phyloP scores from a whole-genome alignment of 2,329 filamentous ascomycete species.

The Botrytis sinoallii region DNA sequence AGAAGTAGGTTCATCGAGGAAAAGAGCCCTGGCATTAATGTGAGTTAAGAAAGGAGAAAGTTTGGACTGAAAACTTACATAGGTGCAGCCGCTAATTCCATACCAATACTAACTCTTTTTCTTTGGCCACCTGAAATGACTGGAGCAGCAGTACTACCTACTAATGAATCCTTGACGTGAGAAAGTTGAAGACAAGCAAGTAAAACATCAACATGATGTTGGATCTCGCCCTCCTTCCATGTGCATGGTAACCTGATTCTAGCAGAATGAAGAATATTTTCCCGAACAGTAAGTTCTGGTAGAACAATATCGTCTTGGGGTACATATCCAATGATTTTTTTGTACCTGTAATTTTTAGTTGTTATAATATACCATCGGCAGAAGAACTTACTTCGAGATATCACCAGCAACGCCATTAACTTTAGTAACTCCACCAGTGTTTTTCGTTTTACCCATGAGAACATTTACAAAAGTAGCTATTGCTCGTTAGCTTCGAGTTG shows the following conservation, averaged over 20 bases:
- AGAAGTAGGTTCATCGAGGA: slow-evolving; percentile 59
- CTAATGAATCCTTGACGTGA: slow-evolving; percentile 44
- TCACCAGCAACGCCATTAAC: slow-evolving; percentile 44
- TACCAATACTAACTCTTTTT: slow-evolving; percentile 62
- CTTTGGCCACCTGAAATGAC: slow-evolving; percentile 61
- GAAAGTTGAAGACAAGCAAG: slow-evolving; percentile 49
- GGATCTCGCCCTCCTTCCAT: slow-evolving; percentile 50
- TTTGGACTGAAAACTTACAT: slow-evolving; percentile 35
- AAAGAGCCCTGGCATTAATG: slow-evolving; percentile 43
- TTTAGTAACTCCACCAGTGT: slow-evolving; percentile 50
- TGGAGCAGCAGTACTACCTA: slow-evolving; percentile 57
- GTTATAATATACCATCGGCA: neutral
- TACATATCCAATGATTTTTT: slow-evolving; percentile 60
- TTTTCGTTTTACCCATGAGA: slow-evolving; percentile 55
- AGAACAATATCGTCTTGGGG: slow-evolving; percentile 60
- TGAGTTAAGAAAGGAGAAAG: neutral
- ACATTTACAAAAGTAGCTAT: slow-evolving; percentile 55
- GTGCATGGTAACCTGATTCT: slow-evolving; percentile 50
- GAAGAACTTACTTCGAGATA: slow-evolving; percentile 30
- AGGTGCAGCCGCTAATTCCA: slow-evolving; percentile 55
- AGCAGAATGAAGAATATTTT: slow-evolving; percentile 60
- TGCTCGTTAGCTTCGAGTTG: slow-evolving; percentile 16
- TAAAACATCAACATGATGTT: slow-evolving; percentile 54
- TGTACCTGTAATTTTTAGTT: slow-evolving; percentile 43
- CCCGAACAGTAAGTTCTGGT: slow-evolving; percentile 57